Evolutionary conservation across 352 stramenopile species (phyloP), one percentile per base, ranked within the genome.

Genomic region (Phytophthora crassamura): DNA sequence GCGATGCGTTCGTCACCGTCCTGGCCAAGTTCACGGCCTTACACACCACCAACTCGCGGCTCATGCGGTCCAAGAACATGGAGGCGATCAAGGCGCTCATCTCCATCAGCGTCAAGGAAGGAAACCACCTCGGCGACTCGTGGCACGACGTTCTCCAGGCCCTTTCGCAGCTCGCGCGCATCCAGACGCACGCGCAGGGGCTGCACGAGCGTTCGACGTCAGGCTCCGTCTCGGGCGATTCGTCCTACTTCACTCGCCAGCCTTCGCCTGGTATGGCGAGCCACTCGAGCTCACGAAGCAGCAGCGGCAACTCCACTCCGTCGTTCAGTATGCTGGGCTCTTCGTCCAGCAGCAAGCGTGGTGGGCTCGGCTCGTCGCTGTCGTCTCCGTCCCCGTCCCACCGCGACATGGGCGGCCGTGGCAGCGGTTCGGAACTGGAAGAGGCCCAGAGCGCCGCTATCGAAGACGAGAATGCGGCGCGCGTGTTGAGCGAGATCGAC

Each of bases 51-150:
- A 90, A 95, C 10, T 97, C 96, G 5, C 80, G 88, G 30, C 81
- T 98, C 54, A 96, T 99, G 86, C 95, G 97, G 16, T 84, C 86
- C 14, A 99, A 99, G 80, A 98, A 99, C 77, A 97, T 99, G 57
- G 95, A 98, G 49, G 97, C 95, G 36, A 98, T 99, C 71, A 93
- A 97, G 56, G 96, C 97, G 41, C 78, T 99, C 4, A 89, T 99
- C 16, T 97, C 86, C 10, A 98, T 99, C 70, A 98, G 96, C 8
- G 86, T 99, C 9, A 96, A 98, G 62, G 97, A 99, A 69, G 97
- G 97, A 38, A 97, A 99, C 72, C 98, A 98, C 67, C 80, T 99
- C 11, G 93, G 92, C 20, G 97, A 99, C 61, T 97, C 93, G 41
- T 99, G 98, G 98, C 82, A 87, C 32, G 86, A 95, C 33, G 97